Base-by-base conservation (phyloP, 805 yeast genomes). In the Cyberlindnera sargentensis region DNA sequence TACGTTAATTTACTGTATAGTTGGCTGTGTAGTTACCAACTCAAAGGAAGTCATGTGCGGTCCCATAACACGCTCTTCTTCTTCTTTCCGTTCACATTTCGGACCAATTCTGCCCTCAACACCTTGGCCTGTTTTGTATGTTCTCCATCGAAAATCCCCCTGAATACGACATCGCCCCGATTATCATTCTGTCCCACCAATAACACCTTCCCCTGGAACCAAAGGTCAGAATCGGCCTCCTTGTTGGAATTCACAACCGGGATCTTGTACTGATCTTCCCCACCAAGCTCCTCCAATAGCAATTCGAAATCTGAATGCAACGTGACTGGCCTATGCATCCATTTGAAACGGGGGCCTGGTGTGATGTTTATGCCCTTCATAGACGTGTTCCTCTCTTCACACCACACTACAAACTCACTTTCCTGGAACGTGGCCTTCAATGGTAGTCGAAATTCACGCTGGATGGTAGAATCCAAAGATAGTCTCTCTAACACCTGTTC, bases 51-150 rank as follows among this genome's bases (percentile, higher is more conserved):
- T 28, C 30, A 28, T 7, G 30, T 28, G 28, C 41, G 31, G 7
- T 46, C 51, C 61, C 61, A 55, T 30, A 57, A 41, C 4, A 49
- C 37, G 9, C 42, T 44, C 31, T 52, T 46, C 11, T 40, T 47
- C 28, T 50, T 50, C 37, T 51, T 46, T 1, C 59, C 59, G 3
- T 48, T 41, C 1, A 46, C 44, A 2, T 37, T 40, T 30, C 35
- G 45, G 11, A 53, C 47, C 33, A 57, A 38, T 34, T 51, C 50
- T 0, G 55, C 55, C 6, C 48, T 48, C 2, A 33, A 28, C 9
- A 57, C 35, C n/a, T 49, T 47, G 5, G 57, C 60, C 26, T 54
- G 57, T n/a, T 53, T 57, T 20, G 40, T 34, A 43, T 57, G 60
- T 23, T 56, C 61, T 24, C 51, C 44, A 32, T 55, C 59, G 34